Evolutionary conservation across 768 basidiomycete genomes (phyloP), one percentile per base, ranked within the genome.

Genomic region (Leucogyrophana mollusca): DNA sequence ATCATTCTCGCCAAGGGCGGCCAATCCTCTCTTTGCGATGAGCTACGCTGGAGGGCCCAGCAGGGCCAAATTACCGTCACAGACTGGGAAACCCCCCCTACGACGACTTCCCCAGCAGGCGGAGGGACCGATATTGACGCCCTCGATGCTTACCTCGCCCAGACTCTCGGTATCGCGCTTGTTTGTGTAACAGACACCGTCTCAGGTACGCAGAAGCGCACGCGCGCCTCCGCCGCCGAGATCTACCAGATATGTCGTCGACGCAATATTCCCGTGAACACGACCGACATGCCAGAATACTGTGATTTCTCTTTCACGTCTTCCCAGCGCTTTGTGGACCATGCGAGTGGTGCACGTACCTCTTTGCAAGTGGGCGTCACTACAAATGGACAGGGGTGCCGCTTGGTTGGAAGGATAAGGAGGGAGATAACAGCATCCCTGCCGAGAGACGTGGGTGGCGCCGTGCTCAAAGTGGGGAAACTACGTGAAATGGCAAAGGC

Each of bases 291-390:
- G 58, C 88, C 90, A 2, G 73, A 80, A 11, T 73, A 94, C 33
- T 94, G 90, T 64, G 93, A 96, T 62, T 97, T 90, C 60, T 84
- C 88, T 0, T 93, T 95, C 67, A 77, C 87, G 0, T 80, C 94
- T 1, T 80, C 87, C 0, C 90, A 97, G 54, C 86, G 94, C 3
- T 93, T 96, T 57, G 61, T 73, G 7, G 78, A 82, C 58, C 55
- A 73, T 3, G 55, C 61, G 9, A 71, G 69, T 1, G 74, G 74
- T 4, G 60, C 61, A 27, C 67, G 73, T 13, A 78, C 79, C 1
- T 59, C 82, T 3, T 66, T 90, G 1, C 88, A 89, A 58, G 68
- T 99, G 17, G 90, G 86, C 0, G 78, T 97, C 2, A 90, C 93
- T 3, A 94, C 94, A 0, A 97, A 96, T 55, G 92, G 92, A 0